Evolutionary conservation across 1,284 basidiomycete species (phyloP).

Genomic region (Uromyces viciae-fabae): DNA sequence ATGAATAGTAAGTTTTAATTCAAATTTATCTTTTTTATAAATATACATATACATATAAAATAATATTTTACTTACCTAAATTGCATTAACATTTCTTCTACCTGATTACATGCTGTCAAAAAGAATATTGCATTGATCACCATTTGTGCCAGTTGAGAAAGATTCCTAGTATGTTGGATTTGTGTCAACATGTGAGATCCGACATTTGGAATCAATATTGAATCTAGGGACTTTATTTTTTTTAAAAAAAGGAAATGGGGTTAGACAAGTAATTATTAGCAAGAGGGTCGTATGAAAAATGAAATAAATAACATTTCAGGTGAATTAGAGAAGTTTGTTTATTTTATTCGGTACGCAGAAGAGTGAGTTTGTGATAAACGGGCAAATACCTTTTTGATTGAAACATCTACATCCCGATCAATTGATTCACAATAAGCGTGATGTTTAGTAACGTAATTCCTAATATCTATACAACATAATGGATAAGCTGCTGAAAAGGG

Average conservation of each 20-base stretch:
- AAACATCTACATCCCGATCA: slow-evolving; percentile 84
- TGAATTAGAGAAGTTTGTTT: too few species aligned
- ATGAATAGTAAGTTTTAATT: too few species aligned
- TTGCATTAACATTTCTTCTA: slow-evolving; percentile 78
- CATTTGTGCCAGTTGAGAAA: slow-evolving; percentile 92
- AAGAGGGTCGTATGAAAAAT: slow-evolving; percentile 6
- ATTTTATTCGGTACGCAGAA: neutral
- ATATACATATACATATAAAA: neutral
- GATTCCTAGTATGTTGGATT: slow-evolving; percentile 67
- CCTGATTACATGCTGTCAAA: slow-evolving; percentile 74
- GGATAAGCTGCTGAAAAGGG: slow-evolving; percentile 96
- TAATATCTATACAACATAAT: slow-evolving; percentile 91
- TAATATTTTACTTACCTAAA: slow-evolving; percentile 48
- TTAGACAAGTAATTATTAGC: neutral
- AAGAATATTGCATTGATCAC: slow-evolving; percentile 92
- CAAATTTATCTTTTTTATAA: too few species aligned
- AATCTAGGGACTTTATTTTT: slow-evolving; percentile 72
- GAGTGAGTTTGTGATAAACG: slow-evolving; percentile 31
- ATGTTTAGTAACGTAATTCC: slow-evolving; percentile 89
- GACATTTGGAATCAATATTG: slow-evolving; percentile 75
- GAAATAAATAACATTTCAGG: too few species aligned
- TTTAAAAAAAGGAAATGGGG: neutral
- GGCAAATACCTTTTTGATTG: slow-evolving; percentile 72
- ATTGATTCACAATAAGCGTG: slow-evolving; percentile 94
- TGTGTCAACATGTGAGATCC: slow-evolving; percentile 71